Base-by-base conservation (phyloP, 2,329 filamentous ascomycete species). In the Colletotrichum sp. region DNA sequence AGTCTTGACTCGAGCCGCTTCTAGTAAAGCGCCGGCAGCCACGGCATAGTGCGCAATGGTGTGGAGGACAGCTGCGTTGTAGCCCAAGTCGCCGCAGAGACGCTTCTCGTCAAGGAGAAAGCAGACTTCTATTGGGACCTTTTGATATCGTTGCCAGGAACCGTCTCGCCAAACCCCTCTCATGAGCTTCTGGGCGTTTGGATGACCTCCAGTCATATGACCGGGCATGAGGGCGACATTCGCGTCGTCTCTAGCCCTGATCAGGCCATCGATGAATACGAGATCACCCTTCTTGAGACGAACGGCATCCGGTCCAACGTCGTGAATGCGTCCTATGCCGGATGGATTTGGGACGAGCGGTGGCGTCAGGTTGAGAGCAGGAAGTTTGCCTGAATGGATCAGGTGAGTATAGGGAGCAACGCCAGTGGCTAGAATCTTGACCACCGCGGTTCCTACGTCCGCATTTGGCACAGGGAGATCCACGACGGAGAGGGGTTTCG, bases 21-120 rank as follows among this genome's bases (percentile, higher is more conserved):
- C 77, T 4, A 72, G 55, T 4, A 90, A 78, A 0, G 88, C 88
- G 8, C 89, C 89, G 69, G 85, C 88, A 1, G 86, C 83, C 1
- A 90, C 86, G 1, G 86, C 71, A 4, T 86, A 79, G 6, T 80
- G 77, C 7, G 78, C 65, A 8, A 90, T 76, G n/a, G 85, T 84
- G 34, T 79, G 77, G 55, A 91, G 80, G 12, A 90, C 85, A 1
- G 79, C 78, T 8, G 85, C 18, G 1, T 55, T 79, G 79, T 90
- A 90, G 2, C 87, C 87, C 7, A 85, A 77, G 16, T 79, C 72
- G 1, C 78, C 70, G 0, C 79, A 15, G 3, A 86, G 78, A 4
- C 70, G 55, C n/a, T 80, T 68, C 75, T 87, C 84, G 44, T 86
- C 73, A 2, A 87, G 78, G 0, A 79, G 68, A 16, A 81, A 76